These are phyloP conservation scores for Pachyrhizus erosus DNA, from an alignment of 306 rosid genomes.

Conservation along the genomic window DNA sequence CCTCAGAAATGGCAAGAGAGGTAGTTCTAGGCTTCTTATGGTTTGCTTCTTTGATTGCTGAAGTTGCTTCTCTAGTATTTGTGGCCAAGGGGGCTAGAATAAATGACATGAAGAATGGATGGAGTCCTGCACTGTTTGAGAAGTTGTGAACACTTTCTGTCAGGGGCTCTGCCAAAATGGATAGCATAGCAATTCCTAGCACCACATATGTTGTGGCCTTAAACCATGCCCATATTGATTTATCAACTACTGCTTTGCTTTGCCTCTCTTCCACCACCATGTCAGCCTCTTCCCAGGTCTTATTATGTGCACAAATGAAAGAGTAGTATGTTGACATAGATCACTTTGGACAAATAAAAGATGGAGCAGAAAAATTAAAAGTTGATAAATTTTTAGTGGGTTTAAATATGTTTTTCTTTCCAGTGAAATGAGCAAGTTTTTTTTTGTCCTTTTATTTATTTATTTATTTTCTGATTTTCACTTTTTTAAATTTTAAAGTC, in stretches of 20 bases:
- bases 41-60: conserved; percentile 50
- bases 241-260: conserved; percentile 39
- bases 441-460: no score
- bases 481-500: no score
- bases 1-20: conserved; percentile 60
- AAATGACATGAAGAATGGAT: conserved; percentile 55
- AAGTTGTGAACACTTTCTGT: conserved; percentile 53
- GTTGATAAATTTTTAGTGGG: not conserved
- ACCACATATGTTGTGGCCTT: conserved; percentile 37
- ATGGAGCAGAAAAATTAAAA: not conserved
- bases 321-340: not conserved
- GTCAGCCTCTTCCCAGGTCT: conserved; percentile 46
- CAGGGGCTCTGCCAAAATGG: conserved; percentile 62
- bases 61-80: conserved; percentile 54
- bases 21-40: conserved; percentile 51
- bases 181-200: conserved; percentile 52
- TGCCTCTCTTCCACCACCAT: conserved; percentile 43
- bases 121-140: conserved; percentile 47
- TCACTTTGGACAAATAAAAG: not conserved
- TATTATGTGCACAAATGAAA: conserved; percentile 3
- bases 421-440: no score
- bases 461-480: no score
- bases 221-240: conserved; percentile 44
- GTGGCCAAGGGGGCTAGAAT: conserved; percentile 59
- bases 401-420: not conserved